A percentile compares a stretch with the other conserved stretches of the same genome.
These are phyloP conservation scores for Flaveria ramosissima DNA, from an alignment of 129 eudicot genomes.

Conservation along the genomic window DNA sequence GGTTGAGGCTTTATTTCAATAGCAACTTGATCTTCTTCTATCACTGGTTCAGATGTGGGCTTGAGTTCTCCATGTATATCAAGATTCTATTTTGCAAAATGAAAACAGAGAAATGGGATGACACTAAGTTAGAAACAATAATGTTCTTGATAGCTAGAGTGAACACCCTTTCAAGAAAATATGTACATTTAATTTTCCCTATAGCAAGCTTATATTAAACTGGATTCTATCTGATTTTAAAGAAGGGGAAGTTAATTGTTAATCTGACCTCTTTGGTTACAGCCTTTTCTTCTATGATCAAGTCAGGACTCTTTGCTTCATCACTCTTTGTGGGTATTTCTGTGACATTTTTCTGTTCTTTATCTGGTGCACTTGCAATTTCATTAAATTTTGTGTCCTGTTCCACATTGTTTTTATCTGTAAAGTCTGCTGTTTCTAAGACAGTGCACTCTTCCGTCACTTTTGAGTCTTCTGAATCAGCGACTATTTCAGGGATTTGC, in stretches of 20 bases:
- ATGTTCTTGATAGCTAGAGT: background rate
- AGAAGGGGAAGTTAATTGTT: background rate
- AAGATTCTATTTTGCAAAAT: constrained; percentile 15
- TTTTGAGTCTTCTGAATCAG: constrained; percentile 21
- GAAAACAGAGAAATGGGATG: constrained; percentile 10
- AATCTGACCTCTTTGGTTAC: constrained; percentile 23
- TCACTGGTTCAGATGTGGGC: constrained; percentile 19
- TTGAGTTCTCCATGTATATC: constrained; percentile 24
- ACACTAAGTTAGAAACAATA: constrained; percentile 7
- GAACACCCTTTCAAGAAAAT: background rate
- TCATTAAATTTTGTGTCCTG: constrained; percentile 5
- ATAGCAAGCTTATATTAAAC: background rate
- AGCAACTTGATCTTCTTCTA: constrained; percentile 15
- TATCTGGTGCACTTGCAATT: constrained; percentile 24
- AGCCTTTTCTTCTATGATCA: constrained; percentile 16
- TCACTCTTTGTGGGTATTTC: constrained; percentile 7
- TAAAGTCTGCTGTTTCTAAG: constrained; percentile 10
- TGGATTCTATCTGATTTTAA: background rate
- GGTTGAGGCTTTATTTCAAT: constrained; percentile 16
- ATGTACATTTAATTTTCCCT: background rate
- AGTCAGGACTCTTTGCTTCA: background rate
- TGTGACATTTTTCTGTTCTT: constrained; percentile 8
- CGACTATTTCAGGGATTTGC: constrained; percentile 22
- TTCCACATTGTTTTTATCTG: constrained; percentile 17
- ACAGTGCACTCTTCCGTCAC: constrained; percentile 20